Conservation (phyloP, 2,329 filamentous ascomycete species). For the Phyllachora maydis region DNA sequence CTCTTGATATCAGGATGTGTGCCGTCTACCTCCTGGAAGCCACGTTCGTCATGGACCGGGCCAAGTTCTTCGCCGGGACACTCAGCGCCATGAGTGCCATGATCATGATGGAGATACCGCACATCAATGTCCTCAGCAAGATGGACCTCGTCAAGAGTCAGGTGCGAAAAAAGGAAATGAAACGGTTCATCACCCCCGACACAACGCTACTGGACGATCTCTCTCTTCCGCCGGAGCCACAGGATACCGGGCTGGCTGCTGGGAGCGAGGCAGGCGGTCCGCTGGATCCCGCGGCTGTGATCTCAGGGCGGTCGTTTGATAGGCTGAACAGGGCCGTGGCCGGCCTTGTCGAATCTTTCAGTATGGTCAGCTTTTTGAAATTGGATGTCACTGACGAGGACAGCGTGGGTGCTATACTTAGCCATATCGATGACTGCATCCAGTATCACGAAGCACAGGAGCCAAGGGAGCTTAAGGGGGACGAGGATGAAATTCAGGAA, state of each 20-base stretch:
- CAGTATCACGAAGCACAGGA: constrained; percentile 90
- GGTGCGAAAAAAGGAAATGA: constrained; percentile 69
- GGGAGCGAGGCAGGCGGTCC: constrained; percentile 40
- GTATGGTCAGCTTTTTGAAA: constrained; percentile 90
- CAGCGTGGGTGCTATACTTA: constrained; percentile 65
- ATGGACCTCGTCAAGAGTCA: constrained; percentile 93
- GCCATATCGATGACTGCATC: constrained; percentile 86
- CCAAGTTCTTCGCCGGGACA: constrained; percentile 94
- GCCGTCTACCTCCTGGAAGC: constrained; percentile 89
- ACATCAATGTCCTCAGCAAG: constrained; percentile 91
- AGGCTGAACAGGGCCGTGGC: constrained; percentile 75
- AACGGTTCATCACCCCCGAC: constrained; percentile 79
- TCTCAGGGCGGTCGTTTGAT: constrained; percentile 67
- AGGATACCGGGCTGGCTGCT: constrained; percentile 13
- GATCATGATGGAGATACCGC: constrained; percentile 94
- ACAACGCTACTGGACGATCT: constrained; percentile 65
- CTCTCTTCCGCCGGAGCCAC: constrained; percentile 17
- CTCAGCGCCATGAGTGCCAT: constrained; percentile 96
- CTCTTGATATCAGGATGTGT: constrained; percentile 77
- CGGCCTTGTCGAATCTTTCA: constrained; percentile 86
- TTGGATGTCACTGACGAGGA: constrained; percentile 82
- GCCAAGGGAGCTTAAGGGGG: constrained; percentile 59
- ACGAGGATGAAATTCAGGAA: constrained; percentile 26
- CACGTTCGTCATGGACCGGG: constrained; percentile 84
- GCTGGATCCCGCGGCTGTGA: constrained; percentile 44